phyloP scores from a whole-genome alignment of 371 early-diverging fungal species.

The Saksenaea oblongispora region DNA sequence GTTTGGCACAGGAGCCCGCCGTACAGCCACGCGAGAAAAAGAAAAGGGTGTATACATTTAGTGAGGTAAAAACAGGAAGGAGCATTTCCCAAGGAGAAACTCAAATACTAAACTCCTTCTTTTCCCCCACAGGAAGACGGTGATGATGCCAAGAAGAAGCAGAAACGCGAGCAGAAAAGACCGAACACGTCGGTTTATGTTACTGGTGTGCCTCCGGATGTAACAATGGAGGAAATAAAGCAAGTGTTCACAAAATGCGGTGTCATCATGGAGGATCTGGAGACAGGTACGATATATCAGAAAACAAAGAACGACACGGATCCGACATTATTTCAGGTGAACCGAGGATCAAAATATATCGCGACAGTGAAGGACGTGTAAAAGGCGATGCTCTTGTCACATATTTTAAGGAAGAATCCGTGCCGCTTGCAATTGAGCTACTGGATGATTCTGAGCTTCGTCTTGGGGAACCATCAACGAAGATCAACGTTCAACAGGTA shows the following conservation, averaged over 20 bases:
- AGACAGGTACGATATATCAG: conserved; percentile 45
- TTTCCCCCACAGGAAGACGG: conserved; percentile 16
- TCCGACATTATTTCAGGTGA: conserved; percentile 44
- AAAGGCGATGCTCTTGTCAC: conserved; percentile 94
- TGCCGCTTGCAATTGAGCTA: conserved; percentile 79
- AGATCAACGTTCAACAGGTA: conserved; percentile 75
- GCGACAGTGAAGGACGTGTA: conserved; percentile 59
- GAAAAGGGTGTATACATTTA: conserved; percentile 38
- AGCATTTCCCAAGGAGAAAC: background rate
- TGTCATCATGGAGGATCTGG: conserved; percentile 84
- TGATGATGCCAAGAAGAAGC: conserved; percentile 40
- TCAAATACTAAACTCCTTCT: background rate
- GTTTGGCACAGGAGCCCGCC: conserved; percentile 18
- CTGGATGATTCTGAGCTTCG: conserved; percentile 87
- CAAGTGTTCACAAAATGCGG: conserved; percentile 86
- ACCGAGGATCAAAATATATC: conserved; percentile 92
- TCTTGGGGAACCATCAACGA: conserved; percentile 53
- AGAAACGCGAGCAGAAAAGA: conserved; percentile 54
- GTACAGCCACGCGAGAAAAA: conserved; percentile 33
- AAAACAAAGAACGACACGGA: background rate
- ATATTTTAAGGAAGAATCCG: conserved; percentile 89
- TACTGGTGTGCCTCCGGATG: conserved; percentile 83
- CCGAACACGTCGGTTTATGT: conserved; percentile 85
- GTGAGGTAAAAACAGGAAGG: conserved; percentile 34
- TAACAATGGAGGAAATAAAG: conserved; percentile 76